These are phyloP conservation scores for Zygosaccharomyces sapae DNA, from an alignment of 1,139 yeast genomes.

Conservation along the genomic window DNA sequence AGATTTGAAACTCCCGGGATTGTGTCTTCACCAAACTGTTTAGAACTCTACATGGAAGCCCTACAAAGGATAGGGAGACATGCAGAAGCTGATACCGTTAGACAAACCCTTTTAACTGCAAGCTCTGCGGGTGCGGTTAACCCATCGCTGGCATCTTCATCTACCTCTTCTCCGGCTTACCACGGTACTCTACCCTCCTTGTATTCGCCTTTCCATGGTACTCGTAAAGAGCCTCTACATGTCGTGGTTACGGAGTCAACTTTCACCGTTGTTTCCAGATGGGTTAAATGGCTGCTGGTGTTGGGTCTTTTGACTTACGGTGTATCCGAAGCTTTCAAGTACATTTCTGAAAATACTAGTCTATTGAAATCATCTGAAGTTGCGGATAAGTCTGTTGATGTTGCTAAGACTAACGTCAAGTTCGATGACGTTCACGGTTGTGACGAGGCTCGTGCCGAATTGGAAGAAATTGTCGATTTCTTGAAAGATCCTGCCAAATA, in stretches of 20 bases:
- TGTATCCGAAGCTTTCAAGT: conserved; percentile 69
- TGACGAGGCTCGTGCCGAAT: conserved; percentile 96
- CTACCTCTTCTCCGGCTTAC: conserved; percentile 21
- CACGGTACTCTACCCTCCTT: conserved; percentile 33
- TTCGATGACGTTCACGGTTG: conserved; percentile 96
- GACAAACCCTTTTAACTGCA: conserved; percentile 34
- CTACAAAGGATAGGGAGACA: conserved; percentile 70
- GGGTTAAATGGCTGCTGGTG: conserved; percentile 88
- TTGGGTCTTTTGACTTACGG: conserved; percentile 71
- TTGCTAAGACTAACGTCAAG: conserved; percentile 78
- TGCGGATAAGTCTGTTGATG: conserved; percentile 75
- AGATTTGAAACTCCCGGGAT: conserved; percentile 91
- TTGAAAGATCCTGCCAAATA: conserved; percentile 93
- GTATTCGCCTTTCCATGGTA: conserved; percentile 38
- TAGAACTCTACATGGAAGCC: conserved; percentile 73
- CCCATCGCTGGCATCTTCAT: conserved; percentile 29
- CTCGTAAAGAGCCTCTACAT: conserved; percentile 69
- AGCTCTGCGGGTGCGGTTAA: conserved; percentile 36
- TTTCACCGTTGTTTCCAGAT: conserved; percentile 69
- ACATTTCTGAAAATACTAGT: conserved; percentile 79
- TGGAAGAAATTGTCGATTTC: conserved; percentile 95
- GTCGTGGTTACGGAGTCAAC: conserved; percentile 85
- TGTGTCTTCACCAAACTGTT: conserved; percentile 73
- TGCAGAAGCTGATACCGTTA: conserved; percentile 61
- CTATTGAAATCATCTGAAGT: conserved; percentile 73